A percentile compares a stretch with the other conserved stretches of the same genome.
Conservation (phyloP, 1,284 basidiomycete species). For the Pyrrhoderma lamaoense region DNA sequence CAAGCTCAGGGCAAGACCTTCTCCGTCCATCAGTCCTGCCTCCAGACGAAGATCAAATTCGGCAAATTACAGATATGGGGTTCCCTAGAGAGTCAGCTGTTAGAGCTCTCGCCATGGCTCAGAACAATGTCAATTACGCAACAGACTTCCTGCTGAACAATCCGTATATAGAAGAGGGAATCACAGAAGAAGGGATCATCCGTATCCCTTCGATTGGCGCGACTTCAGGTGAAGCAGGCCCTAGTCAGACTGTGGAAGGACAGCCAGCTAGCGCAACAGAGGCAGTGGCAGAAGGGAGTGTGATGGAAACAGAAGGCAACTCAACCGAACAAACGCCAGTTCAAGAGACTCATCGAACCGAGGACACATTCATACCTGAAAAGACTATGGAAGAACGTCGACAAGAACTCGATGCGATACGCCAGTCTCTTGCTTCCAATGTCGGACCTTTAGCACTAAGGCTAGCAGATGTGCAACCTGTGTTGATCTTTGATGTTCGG, state of each 20-base stretch:
- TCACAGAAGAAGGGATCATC: too few relatives aligned
- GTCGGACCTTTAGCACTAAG: slow-evolving; percentile 65
- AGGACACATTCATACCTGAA: slow-evolving; percentile 24
- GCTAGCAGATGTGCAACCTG: slow-evolving; percentile 82
- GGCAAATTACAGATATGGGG: slow-evolving; percentile 92
- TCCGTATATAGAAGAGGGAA: slow-evolving; percentile 68
- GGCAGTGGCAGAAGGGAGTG: slow-evolving; percentile 26
- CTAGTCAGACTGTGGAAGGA: slow-evolving; percentile 17
- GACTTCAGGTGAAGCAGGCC: slow-evolving; percentile 20
- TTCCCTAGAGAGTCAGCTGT: slow-evolving; percentile 84
- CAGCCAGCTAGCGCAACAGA: slow-evolving; percentile 23
- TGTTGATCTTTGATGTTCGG: slow-evolving; percentile 86
- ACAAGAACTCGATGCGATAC: slow-evolving; percentile 55
- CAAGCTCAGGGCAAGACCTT: slow-evolving; percentile 22
- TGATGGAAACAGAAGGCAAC: slow-evolving; percentile 17
- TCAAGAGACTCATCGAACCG: slow-evolving; percentile 18
- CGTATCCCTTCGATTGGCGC: too few relatives aligned
- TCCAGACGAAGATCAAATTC: slow-evolving; percentile 71
- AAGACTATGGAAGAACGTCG: slow-evolving; percentile 55
- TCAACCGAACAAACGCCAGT: slow-evolving; percentile 14
- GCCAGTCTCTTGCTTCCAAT: slow-evolving; percentile 60
- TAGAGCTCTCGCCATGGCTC: slow-evolving; percentile 73
- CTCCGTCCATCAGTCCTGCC: slow-evolving; percentile 38
- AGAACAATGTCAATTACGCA: slow-evolving; percentile 87
- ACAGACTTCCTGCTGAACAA: slow-evolving; percentile 84